These are phyloP conservation scores for Tremellales sp. DNA, from an alignment of 1,284 basidiomycete genomes.

Conservation along the genomic window DNA sequence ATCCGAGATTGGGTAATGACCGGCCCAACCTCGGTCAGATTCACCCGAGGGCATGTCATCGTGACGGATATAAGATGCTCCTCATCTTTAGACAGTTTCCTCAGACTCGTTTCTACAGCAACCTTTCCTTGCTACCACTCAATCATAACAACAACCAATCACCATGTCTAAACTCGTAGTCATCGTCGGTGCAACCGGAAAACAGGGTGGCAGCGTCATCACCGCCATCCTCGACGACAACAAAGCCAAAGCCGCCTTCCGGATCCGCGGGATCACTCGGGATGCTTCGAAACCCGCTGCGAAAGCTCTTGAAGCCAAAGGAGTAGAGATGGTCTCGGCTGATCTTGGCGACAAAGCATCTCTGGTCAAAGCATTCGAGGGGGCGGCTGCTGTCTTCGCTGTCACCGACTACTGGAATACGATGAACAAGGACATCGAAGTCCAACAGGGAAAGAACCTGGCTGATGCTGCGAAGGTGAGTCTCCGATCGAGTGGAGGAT, in stretches of 20 bases:
- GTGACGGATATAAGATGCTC: no score
- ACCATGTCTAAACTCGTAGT: slow-evolving; percentile 18
- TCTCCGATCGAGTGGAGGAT: not conserved
- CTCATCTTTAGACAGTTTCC: no score
- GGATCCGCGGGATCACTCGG: slow-evolving; percentile 16
- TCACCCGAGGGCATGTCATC: no score
- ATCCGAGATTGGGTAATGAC: no score
- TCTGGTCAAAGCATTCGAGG: slow-evolving; percentile 16
- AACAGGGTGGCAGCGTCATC: slow-evolving; percentile 22
- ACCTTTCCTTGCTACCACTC: no score
- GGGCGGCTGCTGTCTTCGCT: slow-evolving; percentile 18
- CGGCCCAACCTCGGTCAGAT: no score
- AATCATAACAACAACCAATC: not conserved
- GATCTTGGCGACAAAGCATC: slow-evolving; percentile 13
- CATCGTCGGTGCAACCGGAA: slow-evolving; percentile 17
- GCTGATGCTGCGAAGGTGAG: slow-evolving; percentile 21
- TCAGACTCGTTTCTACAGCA: no score
- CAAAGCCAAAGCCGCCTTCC: slow-evolving; percentile 3
- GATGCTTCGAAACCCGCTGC: slow-evolving; percentile 11
- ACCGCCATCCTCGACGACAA: slow-evolving; percentile 13
- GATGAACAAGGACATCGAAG: slow-evolving; percentile 8
- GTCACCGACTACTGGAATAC: slow-evolving; percentile 20
- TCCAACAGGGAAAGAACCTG: slow-evolving; percentile 17
- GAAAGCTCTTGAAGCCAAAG: slow-evolving; percentile 4
- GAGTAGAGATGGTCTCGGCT: slow-evolving; percentile 19